Evolutionary conservation across 2,329 filamentous ascomycete genomes (phyloP).

Genomic region (Exophiala dermatitidis): DNA sequence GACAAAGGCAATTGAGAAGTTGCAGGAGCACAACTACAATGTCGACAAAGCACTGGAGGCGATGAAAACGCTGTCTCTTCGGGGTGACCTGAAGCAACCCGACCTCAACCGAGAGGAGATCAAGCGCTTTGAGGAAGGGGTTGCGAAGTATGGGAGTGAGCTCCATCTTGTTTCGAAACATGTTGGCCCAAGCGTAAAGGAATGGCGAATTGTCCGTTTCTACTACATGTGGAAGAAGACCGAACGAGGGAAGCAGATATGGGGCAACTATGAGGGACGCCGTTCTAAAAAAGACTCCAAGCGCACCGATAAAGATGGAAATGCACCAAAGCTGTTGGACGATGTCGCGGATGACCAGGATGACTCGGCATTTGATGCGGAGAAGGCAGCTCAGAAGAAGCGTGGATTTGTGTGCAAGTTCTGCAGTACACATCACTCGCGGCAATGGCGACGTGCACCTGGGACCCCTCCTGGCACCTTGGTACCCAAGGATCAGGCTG

Average conservation of each 20-base stretch:
- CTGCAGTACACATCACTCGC: slow-evolving; percentile 68
- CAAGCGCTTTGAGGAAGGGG: slow-evolving; percentile 86
- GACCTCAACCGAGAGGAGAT: slow-evolving; percentile 68
- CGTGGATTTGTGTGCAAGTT: slow-evolving; percentile 90
- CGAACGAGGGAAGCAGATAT: slow-evolving; percentile 72
- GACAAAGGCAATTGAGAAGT: slow-evolving; percentile 69
- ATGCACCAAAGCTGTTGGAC: slow-evolving; percentile 70
- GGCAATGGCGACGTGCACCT: slow-evolving; percentile 88
- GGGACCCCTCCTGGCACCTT: slow-evolving; percentile 64
- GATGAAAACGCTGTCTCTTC: slow-evolving; percentile 60
- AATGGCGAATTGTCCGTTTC: slow-evolving; percentile 76
- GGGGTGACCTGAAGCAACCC: slow-evolving; percentile 73
- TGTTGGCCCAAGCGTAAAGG: slow-evolving; percentile 69
- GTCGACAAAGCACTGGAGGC: slow-evolving; percentile 61
- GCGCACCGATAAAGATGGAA: slow-evolving; percentile 50
- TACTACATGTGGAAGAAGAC: slow-evolving; percentile 99
- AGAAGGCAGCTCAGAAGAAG: slow-evolving; percentile 73
- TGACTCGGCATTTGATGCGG: slow-evolving; percentile 89
- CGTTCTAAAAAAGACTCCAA: slow-evolving; percentile 85
- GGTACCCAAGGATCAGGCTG: slow-evolving; percentile 56
- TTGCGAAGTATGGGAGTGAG: slow-evolving; percentile 85
- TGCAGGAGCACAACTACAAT: slow-evolving; percentile 67
- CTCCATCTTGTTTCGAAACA: slow-evolving; percentile 74
- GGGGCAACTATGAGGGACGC: slow-evolving; percentile 79
- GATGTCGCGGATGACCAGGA: slow-evolving; percentile 89